Evolutionary conservation across 768 basidiomycete species (phyloP), one percentile per base, ranked within the genome.

Genomic region (Mrakia blollopis): DNA sequence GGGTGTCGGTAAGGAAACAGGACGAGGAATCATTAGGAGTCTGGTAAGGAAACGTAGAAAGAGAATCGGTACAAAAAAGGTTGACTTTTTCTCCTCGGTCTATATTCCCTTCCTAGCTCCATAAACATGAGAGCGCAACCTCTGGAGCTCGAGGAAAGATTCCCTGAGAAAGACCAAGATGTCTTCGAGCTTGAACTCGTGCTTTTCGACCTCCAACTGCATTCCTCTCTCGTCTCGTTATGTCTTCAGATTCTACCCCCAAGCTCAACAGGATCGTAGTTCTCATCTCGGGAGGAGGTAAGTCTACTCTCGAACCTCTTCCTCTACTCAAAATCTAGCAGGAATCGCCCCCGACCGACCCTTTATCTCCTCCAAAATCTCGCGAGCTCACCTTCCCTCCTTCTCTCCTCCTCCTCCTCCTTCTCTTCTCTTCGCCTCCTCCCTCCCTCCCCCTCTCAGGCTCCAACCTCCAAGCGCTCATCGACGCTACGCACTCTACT

Each of bases 391-490:
- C 25, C 44, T 50, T n/a, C 25, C 60, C 50, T 41, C 70, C 79
- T 32, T 54, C 23, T 35, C 37, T 71, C 28, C 37, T 16, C n/a
- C n/a, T n/a, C n/a, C n/a, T n/a, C n/a, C n/a, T 32, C 32, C 52
- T 39, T 65, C 35, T 57, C 39, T n/a, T 39, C 30, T 9, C 47
- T 72, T 28, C 69, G 14, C 25, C 69, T 68, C 65, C 23, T 30
- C 44, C 62, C 47, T 39, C 65, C 8, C 18, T 35, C 67, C 18
- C 57, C 72, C 3, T 5, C 6, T n/a, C 80, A 98, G 96, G 97
- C 60, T 91, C 92, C 32, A 99, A 99, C 84, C 89, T 99, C 16
- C 94, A 98, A 85, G 96, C 97, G 1, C 88, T 98, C 78, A 92
- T 99, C 81, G 91, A 98, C 84, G 93, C 94, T 18, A 71, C 72